These are phyloP conservation scores for Jimgerdemannia lactiflua DNA, from an alignment of 192 early-diverging fungal species.

Conservation along the genomic window DNA sequence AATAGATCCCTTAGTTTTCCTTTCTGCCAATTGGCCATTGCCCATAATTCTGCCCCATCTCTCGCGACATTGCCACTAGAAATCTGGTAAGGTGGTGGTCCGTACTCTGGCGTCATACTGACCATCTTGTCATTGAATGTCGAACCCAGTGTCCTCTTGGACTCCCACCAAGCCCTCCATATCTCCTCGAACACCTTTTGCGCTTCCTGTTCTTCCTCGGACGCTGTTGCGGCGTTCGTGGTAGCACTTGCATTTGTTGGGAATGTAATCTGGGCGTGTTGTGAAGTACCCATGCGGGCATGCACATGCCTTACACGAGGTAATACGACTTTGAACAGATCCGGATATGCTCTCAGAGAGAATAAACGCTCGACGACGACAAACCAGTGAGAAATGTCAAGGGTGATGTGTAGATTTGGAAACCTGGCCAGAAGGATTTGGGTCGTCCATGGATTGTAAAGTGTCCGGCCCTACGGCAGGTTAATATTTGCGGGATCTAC, in stretches of 20 bases:
- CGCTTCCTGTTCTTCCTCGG: not conserved
- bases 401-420: not conserved
- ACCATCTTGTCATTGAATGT: not conserved
- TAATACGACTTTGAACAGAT: not conserved
- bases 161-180: not conserved
- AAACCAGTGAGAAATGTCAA: not conserved
- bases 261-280: not conserved
- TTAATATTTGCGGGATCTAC: not conserved
- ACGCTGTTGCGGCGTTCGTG: not conserved
- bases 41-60: not conserved
- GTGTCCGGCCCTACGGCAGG: not conserved
- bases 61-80: not conserved
- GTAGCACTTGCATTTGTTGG: not conserved
- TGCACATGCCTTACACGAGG: not conserved
- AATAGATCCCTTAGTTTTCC: no score
- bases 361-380: not conserved
- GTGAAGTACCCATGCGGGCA: not conserved
- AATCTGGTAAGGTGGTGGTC: not conserved
- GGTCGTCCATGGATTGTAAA: not conserved
- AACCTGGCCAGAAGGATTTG: not conserved
- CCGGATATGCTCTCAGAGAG: not conserved
- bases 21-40: not conserved
- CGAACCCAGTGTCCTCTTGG: not conserved
- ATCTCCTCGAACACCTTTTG: not conserved
- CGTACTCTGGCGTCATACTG: not conserved